phyloP scores from a whole-genome alignment of 306 rosid genomes.

The Carpinus fangiana region DNA sequence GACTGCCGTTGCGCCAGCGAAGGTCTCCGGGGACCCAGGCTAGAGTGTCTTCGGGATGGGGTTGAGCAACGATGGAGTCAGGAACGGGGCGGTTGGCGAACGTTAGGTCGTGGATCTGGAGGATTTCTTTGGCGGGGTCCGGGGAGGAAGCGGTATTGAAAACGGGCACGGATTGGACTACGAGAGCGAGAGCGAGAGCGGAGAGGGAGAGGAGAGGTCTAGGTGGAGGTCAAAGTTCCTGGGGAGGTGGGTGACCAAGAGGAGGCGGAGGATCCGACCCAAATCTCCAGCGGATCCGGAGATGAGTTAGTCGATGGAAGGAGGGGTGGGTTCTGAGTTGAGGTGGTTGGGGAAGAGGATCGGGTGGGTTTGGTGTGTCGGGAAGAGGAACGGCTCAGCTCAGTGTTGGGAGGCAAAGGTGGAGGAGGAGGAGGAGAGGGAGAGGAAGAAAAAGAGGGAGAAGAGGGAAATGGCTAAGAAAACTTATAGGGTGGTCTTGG shows the following conservation, averaged over 20 bases:
- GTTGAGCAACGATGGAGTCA: too few relatives aligned
- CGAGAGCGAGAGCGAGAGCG: slow-evolving; percentile 55
- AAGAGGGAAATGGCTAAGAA: slow-evolving; percentile 51
- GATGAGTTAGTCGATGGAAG: slow-evolving; percentile 71
- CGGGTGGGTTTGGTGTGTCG: slow-evolving; percentile 50
- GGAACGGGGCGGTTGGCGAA: too few relatives aligned
- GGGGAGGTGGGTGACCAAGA: slow-evolving; percentile 62
- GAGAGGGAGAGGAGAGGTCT: slow-evolving; percentile 66
- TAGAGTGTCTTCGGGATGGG: too few relatives aligned
- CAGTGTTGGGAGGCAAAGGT: slow-evolving; percentile 20
- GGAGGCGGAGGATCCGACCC: slow-evolving; percentile 60
- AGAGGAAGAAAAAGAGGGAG: slow-evolving; percentile 41
- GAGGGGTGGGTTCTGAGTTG: slow-evolving; percentile 58
- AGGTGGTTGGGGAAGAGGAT: slow-evolving; percentile 38
- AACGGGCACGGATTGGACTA: slow-evolving; percentile 55
- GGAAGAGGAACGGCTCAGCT: slow-evolving; percentile 75
- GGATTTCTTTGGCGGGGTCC: too few relatives aligned
- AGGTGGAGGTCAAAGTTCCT: slow-evolving; percentile 82
- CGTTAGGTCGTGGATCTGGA: too few relatives aligned
- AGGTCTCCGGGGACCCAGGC: too few relatives aligned
- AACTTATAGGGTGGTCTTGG: slow-evolving; percentile 53
- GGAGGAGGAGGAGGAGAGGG: slow-evolving; percentile 30
- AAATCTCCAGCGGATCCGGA: slow-evolving; percentile 66
- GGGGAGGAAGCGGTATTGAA: too few relatives aligned
- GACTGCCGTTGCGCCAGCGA: too few relatives aligned